Evolutionary conservation across 1,139 yeast genomes (phyloP).

Genomic region (Yamadazyma pseudoaaseri): DNA sequence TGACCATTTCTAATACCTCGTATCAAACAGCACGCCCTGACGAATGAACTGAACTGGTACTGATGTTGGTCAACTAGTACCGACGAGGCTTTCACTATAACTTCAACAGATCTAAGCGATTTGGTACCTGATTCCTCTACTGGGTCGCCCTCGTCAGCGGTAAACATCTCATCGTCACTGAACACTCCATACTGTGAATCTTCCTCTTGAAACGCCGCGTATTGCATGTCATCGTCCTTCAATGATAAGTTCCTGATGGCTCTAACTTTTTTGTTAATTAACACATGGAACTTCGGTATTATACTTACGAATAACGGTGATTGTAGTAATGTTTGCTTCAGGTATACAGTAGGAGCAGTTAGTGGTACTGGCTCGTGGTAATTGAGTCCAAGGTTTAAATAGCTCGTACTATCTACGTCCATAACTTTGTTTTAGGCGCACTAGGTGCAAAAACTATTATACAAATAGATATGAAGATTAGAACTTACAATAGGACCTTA

Average conservation of each 20-base stretch:
- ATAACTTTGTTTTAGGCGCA: slow-evolving; percentile 1
- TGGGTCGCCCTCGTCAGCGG: slow-evolving; percentile 5
- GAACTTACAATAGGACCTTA: slow-evolving; percentile 17
- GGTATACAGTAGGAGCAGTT: slow-evolving; percentile 8
- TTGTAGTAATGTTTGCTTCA: slow-evolving; percentile 35
- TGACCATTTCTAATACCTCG: slow-evolving; percentile 21
- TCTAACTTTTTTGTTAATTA: slow-evolving; percentile 29
- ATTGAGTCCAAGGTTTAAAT: slow-evolving; percentile 1
- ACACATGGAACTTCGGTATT: slow-evolving; percentile 33
- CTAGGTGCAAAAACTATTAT: neutral
- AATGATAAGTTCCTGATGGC: slow-evolving; percentile 34
- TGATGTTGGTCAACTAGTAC: slow-evolving; percentile 32
- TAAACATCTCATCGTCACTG: slow-evolving; percentile 28
- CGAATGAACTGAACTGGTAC: slow-evolving; percentile 32
- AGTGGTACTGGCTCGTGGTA: neutral
- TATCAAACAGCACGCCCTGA: slow-evolving; percentile 37
- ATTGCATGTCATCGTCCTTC: slow-evolving; percentile 42
- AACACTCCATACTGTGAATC: slow-evolving; percentile 43
- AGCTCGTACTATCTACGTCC: neutral
- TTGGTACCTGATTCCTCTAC: neutral
- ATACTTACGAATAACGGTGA: slow-evolving; percentile 38
- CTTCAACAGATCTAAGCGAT: slow-evolving; percentile 14
- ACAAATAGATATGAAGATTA: slow-evolving; percentile 10
- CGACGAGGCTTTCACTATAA: slow-evolving; percentile 38
- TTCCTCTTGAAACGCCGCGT: slow-evolving; percentile 32